These are phyloP conservation scores for Phytophthora lateralis DNA, from an alignment of 352 stramenopile genomes.

Conservation along the genomic window DNA sequence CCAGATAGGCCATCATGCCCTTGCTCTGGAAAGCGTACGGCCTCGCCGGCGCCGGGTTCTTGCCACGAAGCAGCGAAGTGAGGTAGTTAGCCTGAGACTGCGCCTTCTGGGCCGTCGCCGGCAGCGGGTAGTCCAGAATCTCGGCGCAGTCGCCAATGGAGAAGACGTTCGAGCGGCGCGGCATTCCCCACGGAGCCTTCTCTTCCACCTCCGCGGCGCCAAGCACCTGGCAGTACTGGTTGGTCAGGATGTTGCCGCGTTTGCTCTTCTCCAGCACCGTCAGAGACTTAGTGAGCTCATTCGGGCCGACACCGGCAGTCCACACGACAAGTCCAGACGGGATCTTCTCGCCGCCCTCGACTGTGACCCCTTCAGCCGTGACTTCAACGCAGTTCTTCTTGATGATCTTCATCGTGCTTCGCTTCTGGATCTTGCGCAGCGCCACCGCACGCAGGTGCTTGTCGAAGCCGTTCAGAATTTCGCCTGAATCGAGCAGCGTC, in stretches of 20 bases:
- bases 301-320: conserved; percentile 79
- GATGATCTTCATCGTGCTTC: conserved; percentile 80
- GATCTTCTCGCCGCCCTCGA: conserved; percentile 65
- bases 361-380: conserved; percentile 59
- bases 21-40: conserved; percentile 82
- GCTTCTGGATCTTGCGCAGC: conserved; percentile 78
- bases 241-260: conserved; percentile 82
- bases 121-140: conserved; percentile 85
- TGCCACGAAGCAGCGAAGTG: conserved; percentile 56
- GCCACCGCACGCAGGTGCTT: conserved; percentile 68
- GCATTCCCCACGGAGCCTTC: conserved; percentile 64
- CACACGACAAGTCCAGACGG: conserved; percentile 73
- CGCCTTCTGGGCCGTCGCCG: conserved; percentile 93
- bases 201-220: conserved; percentile 63
- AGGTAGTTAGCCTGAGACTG: conserved; percentile 79
- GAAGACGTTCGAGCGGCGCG: conserved; percentile 88
- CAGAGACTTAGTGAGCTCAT: conserved; percentile 81
- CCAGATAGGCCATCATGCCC: conserved; percentile 95
- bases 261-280: conserved; percentile 78
- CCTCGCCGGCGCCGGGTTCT: conserved; percentile 50
- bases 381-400: conserved; percentile 84
- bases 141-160: conserved; percentile 95
- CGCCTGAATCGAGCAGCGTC: conserved; percentile 70
- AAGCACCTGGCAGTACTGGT: conserved; percentile 84
- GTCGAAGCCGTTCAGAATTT: conserved; percentile 82